phyloP scores from a whole-genome alignment of 441 rosid genomes.

The Hypseocharis bilobata region DNA sequence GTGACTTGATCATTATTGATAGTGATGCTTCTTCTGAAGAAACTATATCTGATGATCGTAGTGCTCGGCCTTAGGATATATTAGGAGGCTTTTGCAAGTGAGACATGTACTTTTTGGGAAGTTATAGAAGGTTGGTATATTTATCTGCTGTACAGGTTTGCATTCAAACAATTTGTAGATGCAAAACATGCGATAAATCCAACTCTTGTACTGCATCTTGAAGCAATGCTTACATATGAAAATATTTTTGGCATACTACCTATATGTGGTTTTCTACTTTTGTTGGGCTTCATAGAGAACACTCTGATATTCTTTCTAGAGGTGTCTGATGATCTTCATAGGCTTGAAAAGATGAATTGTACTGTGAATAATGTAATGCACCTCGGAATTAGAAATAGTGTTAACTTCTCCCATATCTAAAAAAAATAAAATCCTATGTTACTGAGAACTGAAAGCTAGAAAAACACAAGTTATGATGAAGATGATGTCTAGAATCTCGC shows the following conservation, averaged over 20 bases:
- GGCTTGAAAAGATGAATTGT: no score
- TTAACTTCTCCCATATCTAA: no score
- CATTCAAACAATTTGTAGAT: slow-evolving; percentile 1
- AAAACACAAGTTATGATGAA: no score
- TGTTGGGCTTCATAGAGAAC: no score
- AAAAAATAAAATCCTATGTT: no score
- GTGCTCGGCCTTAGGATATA: slow-evolving; percentile 16
- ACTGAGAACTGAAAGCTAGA: no score
- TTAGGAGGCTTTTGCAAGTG: background rate
- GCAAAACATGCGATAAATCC: background rate
- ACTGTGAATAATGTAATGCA: no score
- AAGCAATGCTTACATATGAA: background rate
- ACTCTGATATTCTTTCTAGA: no score
- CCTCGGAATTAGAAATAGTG: no score
- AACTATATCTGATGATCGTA: slow-evolving; percentile 39
- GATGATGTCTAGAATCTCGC: no score
- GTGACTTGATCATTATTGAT: slow-evolving; percentile 28
- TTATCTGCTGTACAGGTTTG: background rate
- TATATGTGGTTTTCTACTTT: background rate
- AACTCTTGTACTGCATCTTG: background rate
- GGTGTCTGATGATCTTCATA: background rate
- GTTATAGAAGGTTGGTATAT: background rate
- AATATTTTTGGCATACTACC: background rate
- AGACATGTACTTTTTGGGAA: background rate
- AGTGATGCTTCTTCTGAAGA: slow-evolving; percentile 48